Evolutionary conservation across 2,329 filamentous ascomycete species (phyloP).

Genomic region (Nothopassalora personata): DNA sequence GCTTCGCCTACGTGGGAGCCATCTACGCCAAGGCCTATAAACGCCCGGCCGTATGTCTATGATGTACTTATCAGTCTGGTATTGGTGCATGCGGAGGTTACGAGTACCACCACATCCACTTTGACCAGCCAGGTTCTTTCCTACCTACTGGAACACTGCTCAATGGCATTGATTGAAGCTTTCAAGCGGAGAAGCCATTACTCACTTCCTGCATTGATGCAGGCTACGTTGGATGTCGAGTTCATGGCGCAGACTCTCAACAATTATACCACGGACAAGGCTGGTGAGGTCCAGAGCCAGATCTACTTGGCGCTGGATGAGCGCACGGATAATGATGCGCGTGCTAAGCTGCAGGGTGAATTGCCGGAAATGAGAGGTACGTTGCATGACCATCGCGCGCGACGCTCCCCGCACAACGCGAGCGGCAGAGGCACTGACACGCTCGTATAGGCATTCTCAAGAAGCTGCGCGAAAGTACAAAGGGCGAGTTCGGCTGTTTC

Average conservation of each 20-base stretch:
- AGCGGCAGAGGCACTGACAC: no score
- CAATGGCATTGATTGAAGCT: slow-evolving; percentile 70
- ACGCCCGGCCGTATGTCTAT: slow-evolving; percentile 86
- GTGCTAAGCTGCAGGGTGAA: slow-evolving; percentile 74
- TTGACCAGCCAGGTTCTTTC: slow-evolving; percentile 78
- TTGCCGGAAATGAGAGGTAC: slow-evolving; percentile 83
- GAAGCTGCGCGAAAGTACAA: slow-evolving; percentile 71
- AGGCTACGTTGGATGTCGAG: slow-evolving; percentile 94
- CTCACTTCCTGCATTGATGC: slow-evolving; percentile 78
- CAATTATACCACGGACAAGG: slow-evolving; percentile 80
- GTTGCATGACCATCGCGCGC: slow-evolving; percentile 37
- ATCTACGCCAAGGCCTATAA: slow-evolving; percentile 52
- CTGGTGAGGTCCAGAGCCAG: slow-evolving; percentile 74
- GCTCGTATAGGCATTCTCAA: slow-evolving; percentile 43
- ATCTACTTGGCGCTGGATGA: slow-evolving; percentile 89
- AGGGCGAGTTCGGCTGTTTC: slow-evolving; percentile 63
- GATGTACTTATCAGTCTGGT: slow-evolving; percentile 79
- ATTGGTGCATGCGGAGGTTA: slow-evolving; percentile 67
- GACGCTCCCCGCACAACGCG: no score
- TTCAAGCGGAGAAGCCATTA: slow-evolving; percentile 64
- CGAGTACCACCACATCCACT: slow-evolving; percentile 53
- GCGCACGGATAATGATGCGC: slow-evolving; percentile 81
- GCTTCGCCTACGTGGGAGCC: slow-evolving; percentile 60
- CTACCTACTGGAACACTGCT: slow-evolving; percentile 77
- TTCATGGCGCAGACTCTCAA: slow-evolving; percentile 91